Evolutionary conservation across 257 asterid species (phyloP).

Genomic region (Fraxinus excelsior): DNA sequence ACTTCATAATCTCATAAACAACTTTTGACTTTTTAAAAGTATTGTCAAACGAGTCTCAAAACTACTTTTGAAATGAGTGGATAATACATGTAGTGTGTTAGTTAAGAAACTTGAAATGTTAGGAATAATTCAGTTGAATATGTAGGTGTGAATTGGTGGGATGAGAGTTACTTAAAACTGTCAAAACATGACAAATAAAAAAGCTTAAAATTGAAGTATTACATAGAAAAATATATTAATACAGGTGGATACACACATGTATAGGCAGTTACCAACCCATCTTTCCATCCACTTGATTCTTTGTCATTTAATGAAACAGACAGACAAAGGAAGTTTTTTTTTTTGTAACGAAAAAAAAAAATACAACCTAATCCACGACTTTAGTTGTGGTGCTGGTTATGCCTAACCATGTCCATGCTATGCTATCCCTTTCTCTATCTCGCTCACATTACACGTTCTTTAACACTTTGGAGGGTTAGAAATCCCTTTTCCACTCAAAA

Average conservation of each 20-base stretch:
- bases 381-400: slow-evolving; percentile 52
- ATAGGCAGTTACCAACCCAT: slow-evolving; percentile 60
- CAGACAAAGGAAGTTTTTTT: slow-evolving; percentile 21
- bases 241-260: slow-evolving; percentile 40
- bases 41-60: too few species aligned
- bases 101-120: slow-evolving; percentile 39
- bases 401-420: slow-evolving; percentile 41
- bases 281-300: slow-evolving; percentile 60
- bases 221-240: slow-evolving; percentile 19
- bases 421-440: not conserved
- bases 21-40: too few species aligned
- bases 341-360: slow-evolving; percentile 21
- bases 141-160: slow-evolving; percentile 51
- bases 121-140: slow-evolving; percentile 30
- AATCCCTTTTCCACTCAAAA: slow-evolving; percentile 36
- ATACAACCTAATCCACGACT: slow-evolving; percentile 64
- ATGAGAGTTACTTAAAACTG: slow-evolving; percentile 36
- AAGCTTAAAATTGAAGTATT: slow-evolving; percentile 16
- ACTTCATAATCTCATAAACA: too few species aligned
- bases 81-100: slow-evolving; percentile 21
- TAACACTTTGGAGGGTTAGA: slow-evolving; percentile 25
- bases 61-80: not conserved
- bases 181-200: slow-evolving; percentile 14
- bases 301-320: slow-evolving; percentile 51
- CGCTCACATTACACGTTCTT: not conserved